Percentiles rank a stretch among this genome's conserved stretches.
Evolutionary conservation across 768 basidiomycete species (phyloP).

Genomic region (Rossbeevera mucosa): DNA sequence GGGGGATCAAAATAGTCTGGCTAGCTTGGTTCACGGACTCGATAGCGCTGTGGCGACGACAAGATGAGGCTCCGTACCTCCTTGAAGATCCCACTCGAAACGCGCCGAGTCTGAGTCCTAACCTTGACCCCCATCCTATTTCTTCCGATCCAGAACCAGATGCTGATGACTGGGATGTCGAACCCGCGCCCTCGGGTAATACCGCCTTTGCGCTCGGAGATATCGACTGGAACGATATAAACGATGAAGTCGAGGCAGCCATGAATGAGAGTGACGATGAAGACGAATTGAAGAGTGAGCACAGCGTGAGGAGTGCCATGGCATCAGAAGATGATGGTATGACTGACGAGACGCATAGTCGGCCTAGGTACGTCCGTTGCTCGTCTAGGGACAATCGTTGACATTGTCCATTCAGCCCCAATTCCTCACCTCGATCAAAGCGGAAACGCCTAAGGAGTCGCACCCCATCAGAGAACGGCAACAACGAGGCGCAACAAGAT

Average conservation of each 20-base stretch:
- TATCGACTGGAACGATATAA: conserved; percentile 79
- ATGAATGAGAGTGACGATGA: conserved; percentile 75
- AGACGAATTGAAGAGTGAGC: conserved; percentile 35
- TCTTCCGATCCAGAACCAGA: conserved; percentile 67
- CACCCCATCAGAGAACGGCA: conserved; percentile 62
- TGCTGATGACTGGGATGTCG: conserved; percentile 63
- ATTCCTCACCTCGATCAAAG: conserved; percentile 41
- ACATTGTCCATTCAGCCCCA: conserved; percentile 30
- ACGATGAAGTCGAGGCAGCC: conserved; percentile 82
- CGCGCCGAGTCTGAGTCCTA: conserved; percentile 39
- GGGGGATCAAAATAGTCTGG: conserved; percentile 81
- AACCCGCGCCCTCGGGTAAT: conserved; percentile 31
- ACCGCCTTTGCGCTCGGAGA: conserved; percentile 47
- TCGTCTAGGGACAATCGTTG: conserved; percentile 9
- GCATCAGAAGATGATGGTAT: conserved; percentile 46
- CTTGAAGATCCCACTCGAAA: conserved; percentile 54
- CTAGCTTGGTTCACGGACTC: conserved; percentile 87
- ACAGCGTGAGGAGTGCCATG: conserved; percentile 40
- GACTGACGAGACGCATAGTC: conserved; percentile 49
- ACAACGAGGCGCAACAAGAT: conserved; percentile 37
- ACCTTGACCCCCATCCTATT: conserved; percentile 46
- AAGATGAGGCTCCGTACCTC: conserved; percentile 75
- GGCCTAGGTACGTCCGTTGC: conserved; percentile 34
- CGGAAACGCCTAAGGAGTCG: conserved; percentile 69
- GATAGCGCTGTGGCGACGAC: conserved; percentile 79